These are phyloP conservation scores for Lactarius sp. DNA, from an alignment of 768 basidiomycete genomes.

Conservation along the genomic window DNA sequence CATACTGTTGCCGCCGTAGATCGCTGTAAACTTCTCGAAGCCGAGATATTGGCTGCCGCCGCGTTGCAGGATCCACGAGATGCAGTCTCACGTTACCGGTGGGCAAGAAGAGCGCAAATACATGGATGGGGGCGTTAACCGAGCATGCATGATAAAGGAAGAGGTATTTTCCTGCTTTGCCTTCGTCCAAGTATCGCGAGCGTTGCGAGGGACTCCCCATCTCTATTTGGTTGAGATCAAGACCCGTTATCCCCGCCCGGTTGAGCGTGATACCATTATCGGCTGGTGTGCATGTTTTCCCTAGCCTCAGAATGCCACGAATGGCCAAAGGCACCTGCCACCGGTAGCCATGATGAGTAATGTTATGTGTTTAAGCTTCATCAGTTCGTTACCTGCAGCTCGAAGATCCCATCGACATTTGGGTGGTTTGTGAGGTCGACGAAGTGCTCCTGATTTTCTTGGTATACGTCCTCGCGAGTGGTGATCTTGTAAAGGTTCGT, in stretches of 20 bases:
- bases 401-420: conserved; percentile 91
- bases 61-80: conserved; percentile 86
- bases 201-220: conserved; percentile 52
- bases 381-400: conserved; percentile 62
- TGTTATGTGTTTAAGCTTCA: neutral
- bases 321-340: conserved; percentile 73
- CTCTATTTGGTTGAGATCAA: conserved; percentile 81
- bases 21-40: conserved; percentile 72
- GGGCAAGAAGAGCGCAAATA: conserved; percentile 85
- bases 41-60: conserved; percentile 73
- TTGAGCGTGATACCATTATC: conserved; percentile 69
- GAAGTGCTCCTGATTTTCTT: conserved; percentile 85
- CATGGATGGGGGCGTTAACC: conserved; percentile 67
- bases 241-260: conserved; percentile 72
- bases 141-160: conserved; percentile 87
- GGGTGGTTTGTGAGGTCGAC: conserved; percentile 90
- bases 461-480: conserved; percentile 79
- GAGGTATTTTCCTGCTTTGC: conserved; percentile 65
- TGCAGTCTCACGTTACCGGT: conserved; percentile 67
- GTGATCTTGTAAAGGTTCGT: conserved; percentile 77
- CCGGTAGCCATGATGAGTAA: neutral
- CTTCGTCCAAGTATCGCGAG: conserved; percentile 69
- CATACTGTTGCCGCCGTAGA: conserved; percentile 47
- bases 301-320: conserved; percentile 77
- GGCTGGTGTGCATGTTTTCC: conserved; percentile 71